Evolutionary conservation across 768 basidiomycete species (phyloP), one percentile per base, ranked within the genome.

Genomic region (Porphyrellus cyaneotinctus): DNA sequence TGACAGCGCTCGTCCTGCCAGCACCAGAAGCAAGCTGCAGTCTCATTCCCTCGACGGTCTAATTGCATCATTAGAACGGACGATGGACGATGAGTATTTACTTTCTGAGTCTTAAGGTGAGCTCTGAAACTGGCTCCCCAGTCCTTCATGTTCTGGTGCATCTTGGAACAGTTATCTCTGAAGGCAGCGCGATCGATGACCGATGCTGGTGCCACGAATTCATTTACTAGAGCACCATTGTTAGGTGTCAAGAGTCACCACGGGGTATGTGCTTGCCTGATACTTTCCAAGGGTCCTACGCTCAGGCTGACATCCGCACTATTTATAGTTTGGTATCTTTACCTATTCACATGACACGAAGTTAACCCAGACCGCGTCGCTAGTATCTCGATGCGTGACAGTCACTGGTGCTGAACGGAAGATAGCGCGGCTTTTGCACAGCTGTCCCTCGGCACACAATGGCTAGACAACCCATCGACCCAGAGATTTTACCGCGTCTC

Each of bases 51-150:
- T 93, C 90, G 10, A 74, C 70, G 1, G 90, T 92, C 88, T 88
- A 41, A 57, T 51, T 36, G 33, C 24, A 56, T 50, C 42, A 39
- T 60, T 43, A 47, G 59, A 41, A 31, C 13, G 15, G 46, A 31
- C 13, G 22, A n/a, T 14, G 12, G n/a, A 45, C 14, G 17, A 14
- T 28, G 13, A 39, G 32, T 33, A 62, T 24, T 23, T 64, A 84
- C 87, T 77, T 90, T 90, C 65, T 90, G 87, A 0, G 87, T 88
- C 71, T 94, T 95, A 47, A 94, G 77, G 68, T 94, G 92, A 5
- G 85, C 88, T 43, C 91, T 76, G 67, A 94, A 93, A 10, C 63
- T 73, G 15, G 87, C 83, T 2, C 83, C 84, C 78, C 85, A 87
- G 24, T 76, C 74, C 49, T 75, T 75, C 14, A 87, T 81, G 37